A percentile compares a stretch with the other conserved stretches of the same genome.
Evolutionary conservation across 768 basidiomycete genomes (phyloP).

Genomic region (Rhodotorula graminis): DNA sequence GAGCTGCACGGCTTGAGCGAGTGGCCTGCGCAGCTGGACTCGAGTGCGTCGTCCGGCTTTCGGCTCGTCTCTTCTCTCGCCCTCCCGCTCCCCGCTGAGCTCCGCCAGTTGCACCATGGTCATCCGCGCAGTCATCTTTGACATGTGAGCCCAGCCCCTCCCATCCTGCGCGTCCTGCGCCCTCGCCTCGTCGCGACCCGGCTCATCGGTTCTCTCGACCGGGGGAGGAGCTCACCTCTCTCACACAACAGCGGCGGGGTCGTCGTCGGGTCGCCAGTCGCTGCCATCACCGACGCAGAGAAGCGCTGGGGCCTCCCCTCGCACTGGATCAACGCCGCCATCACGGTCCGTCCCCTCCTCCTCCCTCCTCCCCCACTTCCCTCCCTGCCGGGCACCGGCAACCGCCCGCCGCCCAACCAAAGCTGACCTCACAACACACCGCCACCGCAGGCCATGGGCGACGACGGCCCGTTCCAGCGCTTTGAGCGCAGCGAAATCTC

Average conservation of each 20-base stretch:
- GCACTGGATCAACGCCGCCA: constrained; percentile 31
- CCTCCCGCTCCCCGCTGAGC: not conserved
- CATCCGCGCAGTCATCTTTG: constrained; percentile 26
- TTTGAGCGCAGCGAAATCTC: constrained; percentile 27
- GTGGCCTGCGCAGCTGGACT: not conserved
- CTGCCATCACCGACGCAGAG: constrained; percentile 14
- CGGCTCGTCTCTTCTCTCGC: not conserved
- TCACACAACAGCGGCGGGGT: constrained; percentile 18
- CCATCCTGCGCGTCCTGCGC: not conserved
- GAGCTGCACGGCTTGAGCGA: no score
- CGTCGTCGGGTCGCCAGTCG: constrained; percentile 31
- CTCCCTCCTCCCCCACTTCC: no score
- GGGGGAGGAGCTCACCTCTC: not conserved
- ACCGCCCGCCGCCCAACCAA: no score
- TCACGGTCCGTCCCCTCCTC: constrained; percentile 14
- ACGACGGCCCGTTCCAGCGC: constrained; percentile 26
- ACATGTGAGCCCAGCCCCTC: constrained; percentile 15
- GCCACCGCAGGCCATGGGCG: constrained; percentile 15
- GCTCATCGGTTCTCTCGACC: not conserved
- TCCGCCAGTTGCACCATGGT: no score
- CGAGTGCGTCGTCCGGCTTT: not conserved
- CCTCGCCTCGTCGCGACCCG: not conserved
- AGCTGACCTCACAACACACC: no score
- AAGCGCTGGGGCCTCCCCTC: constrained; percentile 8
- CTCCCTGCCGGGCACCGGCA: not conserved